Evolutionary conservation across 1,139 yeast species (phyloP).

Genomic region (Pichia sp.): DNA sequence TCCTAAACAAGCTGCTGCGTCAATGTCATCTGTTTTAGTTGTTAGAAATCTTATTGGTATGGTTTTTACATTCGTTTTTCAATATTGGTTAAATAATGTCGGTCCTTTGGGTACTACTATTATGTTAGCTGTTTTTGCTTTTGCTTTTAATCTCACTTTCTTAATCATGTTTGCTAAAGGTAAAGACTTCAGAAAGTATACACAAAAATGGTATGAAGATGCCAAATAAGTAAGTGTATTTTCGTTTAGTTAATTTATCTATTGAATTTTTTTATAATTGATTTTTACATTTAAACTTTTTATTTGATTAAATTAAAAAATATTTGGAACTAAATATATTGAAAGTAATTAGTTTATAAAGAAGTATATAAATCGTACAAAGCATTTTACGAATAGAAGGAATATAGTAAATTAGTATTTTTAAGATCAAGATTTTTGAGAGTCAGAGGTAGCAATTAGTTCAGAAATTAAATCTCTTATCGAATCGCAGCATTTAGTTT

Average conservation of each 20-base stretch:
- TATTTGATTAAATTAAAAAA: no score
- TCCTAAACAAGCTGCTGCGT: constrained; percentile 42
- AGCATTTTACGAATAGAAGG: no score
- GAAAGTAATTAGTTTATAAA: no score
- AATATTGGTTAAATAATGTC: constrained; percentile 37
- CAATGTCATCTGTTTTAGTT: constrained; percentile 38
- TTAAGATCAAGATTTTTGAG: neutral
- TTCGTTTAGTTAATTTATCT: no score
- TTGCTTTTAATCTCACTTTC: constrained; percentile 31
- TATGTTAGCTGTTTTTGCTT: constrained; percentile 40
- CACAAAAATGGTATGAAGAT: constrained; percentile 3
- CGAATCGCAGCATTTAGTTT: neutral
- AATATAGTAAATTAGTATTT: neutral
- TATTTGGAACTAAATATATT: no score
- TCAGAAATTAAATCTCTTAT: neutral
- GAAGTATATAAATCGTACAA: no score
- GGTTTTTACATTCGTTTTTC: constrained; percentile 41
- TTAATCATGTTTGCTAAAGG: constrained; percentile 3
- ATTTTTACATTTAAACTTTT: no score
- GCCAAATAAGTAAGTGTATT: neutral
- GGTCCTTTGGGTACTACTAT: constrained; percentile 33
- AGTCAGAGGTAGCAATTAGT: neutral
- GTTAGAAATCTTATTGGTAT: constrained; percentile 42
- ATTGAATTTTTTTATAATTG: no score
- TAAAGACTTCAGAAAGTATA: constrained; percentile 5